Percentiles rank a stretch among this genome's conserved stretches.
Conservation (phyloP, 192 early-diverging fungal species). For the Thoreauomyces humboldtii region DNA sequence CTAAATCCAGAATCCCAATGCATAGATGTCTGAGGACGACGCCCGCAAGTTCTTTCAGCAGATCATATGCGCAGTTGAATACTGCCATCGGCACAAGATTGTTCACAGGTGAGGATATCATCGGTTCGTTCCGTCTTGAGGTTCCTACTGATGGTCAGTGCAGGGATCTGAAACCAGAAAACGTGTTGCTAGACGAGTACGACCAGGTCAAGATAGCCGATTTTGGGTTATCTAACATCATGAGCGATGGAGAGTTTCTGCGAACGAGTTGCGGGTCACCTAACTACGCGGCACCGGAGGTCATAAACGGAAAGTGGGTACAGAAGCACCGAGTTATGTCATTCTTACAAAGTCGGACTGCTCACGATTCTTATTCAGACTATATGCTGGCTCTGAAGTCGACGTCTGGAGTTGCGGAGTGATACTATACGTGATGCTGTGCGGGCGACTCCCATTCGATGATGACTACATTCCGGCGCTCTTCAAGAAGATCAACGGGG, state of each 20-base stretch:
- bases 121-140: no score
- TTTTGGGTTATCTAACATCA: constrained; percentile 57
- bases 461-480: constrained; percentile 86
- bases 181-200: constrained; percentile 53
- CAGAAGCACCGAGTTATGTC: not conserved
- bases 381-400: constrained; percentile 94
- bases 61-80: constrained; percentile 56
- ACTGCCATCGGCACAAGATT: constrained; percentile 58
- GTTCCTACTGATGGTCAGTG: no score
- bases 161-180: constrained; percentile 60
- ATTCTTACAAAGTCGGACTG: constrained; percentile 57
- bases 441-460: constrained; percentile 94
- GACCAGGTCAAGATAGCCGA: constrained; percentile 61
- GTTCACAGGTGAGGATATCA: constrained; percentile 38
- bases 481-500: constrained; percentile 92
- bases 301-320: constrained; percentile 70
- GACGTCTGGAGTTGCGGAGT: constrained; percentile 99
- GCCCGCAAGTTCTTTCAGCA: constrained; percentile 54
- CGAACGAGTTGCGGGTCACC: constrained; percentile 60
- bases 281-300: constrained; percentile 64
- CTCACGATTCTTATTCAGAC: constrained; percentile 37
- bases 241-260: constrained; percentile 54
- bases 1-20: no score
- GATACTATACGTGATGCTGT: constrained; percentile 95
- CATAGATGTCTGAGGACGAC: constrained; percentile 53